These are phyloP conservation scores for Austroboletus rostrupii DNA, from an alignment of 1,284 basidiomycete species.

Conservation along the genomic window DNA sequence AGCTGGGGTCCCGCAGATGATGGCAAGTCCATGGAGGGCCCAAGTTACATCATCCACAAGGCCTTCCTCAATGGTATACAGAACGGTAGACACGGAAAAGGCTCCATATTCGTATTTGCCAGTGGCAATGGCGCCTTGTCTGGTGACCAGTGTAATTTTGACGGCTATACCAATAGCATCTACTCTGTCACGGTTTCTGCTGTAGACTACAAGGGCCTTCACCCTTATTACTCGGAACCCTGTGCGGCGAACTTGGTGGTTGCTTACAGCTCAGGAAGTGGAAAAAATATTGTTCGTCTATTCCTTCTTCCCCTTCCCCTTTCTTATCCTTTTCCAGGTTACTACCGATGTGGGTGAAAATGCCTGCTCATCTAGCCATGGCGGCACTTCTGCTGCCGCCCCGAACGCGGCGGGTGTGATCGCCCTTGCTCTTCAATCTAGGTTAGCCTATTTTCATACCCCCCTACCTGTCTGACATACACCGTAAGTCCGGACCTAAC, in stretches of 20 bases:
- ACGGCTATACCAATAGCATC: constrained; percentile 98
- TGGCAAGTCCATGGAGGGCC: constrained; percentile 93
- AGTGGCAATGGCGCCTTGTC: constrained; percentile 92
- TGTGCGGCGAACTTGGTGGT: constrained; percentile 97
- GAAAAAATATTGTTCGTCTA: constrained; percentile 80
- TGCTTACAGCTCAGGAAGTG: constrained; percentile 94
- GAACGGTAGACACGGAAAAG: constrained; percentile 87
- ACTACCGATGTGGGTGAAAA: constrained; percentile 92
- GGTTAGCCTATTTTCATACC: constrained; percentile 46
- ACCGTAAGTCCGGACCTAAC: constrained; percentile 63
- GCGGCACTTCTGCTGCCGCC: constrained; percentile 96
- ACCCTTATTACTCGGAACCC: constrained; percentile 96
- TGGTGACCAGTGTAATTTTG: constrained; percentile 99
- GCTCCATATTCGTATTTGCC: constrained; percentile 95
- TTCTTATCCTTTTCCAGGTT: constrained; percentile 50
- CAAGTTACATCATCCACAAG: constrained; percentile 88
- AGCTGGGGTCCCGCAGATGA: constrained; percentile 99
- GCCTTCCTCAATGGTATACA: constrained; percentile 94
- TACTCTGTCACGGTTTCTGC: constrained; percentile 96
- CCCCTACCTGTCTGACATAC: constrained; percentile 13
- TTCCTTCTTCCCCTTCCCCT: constrained; percentile 6
- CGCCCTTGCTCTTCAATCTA: constrained; percentile 79
- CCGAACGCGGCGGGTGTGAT: constrained; percentile 93
- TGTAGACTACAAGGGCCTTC: constrained; percentile 86
- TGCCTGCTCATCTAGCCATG: constrained; percentile 81